These are phyloP conservation scores for Naganishia onofrii DNA, from an alignment of 768 basidiomycete genomes.

Conservation along the genomic window DNA sequence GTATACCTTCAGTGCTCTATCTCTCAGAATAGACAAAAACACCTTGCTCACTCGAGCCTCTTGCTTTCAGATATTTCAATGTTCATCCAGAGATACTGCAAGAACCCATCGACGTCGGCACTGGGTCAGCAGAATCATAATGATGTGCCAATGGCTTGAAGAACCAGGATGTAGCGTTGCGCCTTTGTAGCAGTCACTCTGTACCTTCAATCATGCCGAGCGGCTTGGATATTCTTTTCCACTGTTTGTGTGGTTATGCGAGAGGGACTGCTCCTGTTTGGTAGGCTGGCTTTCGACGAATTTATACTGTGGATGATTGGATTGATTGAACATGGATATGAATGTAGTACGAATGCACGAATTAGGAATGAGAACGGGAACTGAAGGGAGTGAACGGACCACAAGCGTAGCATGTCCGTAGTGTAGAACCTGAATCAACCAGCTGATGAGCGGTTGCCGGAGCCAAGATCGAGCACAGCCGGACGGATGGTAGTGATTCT, in stretches of 20 bases:
- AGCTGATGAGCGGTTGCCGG: not conserved
- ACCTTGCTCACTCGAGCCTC: not conserved
- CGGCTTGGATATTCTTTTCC: too few relatives aligned
- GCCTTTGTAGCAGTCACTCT: too few relatives aligned
- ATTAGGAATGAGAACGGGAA: too few relatives aligned
- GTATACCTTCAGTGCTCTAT: slow-evolving; percentile 38
- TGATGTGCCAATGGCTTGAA: not conserved
- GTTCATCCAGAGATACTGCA: slow-evolving; percentile 59
- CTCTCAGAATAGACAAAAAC: not conserved
- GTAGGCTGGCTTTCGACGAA: too few relatives aligned
- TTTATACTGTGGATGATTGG: too few relatives aligned
- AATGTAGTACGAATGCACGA: not conserved
- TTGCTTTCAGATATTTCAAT: slow-evolving; percentile 56
- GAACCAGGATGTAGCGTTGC: too few relatives aligned
- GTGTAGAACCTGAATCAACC: not conserved
- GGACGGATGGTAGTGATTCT: not conserved
- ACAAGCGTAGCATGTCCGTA: not conserved
- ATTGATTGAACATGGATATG: too few relatives aligned
- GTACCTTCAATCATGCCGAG: too few relatives aligned
- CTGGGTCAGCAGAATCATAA: not conserved
- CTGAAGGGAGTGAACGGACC: not conserved
- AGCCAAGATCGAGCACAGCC: not conserved
- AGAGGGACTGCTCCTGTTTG: too few relatives aligned
- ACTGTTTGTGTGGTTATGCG: too few relatives aligned
- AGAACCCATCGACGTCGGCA: slow-evolving; percentile 15